phyloP scores from a whole-genome alignment of 768 basidiomycete species.

The Myochromella boudieri region DNA sequence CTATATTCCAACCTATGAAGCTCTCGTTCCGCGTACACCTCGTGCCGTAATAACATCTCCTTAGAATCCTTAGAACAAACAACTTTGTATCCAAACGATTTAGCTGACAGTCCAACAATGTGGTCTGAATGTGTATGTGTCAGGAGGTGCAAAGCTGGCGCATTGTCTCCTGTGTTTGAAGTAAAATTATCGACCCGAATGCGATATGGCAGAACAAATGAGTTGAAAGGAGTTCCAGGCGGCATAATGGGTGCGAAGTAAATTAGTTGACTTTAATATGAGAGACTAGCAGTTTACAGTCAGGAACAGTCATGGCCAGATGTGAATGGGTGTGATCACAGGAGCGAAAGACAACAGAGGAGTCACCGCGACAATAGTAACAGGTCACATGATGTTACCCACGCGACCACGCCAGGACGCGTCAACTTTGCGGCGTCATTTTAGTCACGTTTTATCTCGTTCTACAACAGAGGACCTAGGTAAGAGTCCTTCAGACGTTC shows the following conservation, averaged over 20 bases:
- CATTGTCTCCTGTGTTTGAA: slow-evolving; percentile 29
- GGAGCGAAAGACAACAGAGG: too few species aligned
- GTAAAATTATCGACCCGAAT: slow-evolving; percentile 90
- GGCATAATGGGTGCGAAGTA: slow-evolving; percentile 51
- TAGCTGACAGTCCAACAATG: slow-evolving; percentile 70
- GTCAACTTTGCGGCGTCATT: background rate
- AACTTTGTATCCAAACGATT: slow-evolving; percentile 70
- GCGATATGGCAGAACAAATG: slow-evolving; percentile 73
- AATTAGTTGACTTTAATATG: background rate
- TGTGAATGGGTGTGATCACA: background rate
- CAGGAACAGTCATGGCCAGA: slow-evolving; percentile 3
- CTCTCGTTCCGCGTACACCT: slow-evolving; percentile 65
- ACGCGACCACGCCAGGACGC: background rate
- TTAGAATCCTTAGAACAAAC: slow-evolving; percentile 85
- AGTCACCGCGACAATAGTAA: slow-evolving; percentile 1
- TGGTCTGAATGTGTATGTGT: slow-evolving; percentile 93
- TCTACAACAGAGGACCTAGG: too few species aligned
- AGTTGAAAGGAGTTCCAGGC: slow-evolving; percentile 71
- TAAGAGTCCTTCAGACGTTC: too few species aligned
- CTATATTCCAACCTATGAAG: slow-evolving; percentile 51
- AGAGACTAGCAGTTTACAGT: background rate
- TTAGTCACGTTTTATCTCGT: too few species aligned
- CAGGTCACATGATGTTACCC: background rate
- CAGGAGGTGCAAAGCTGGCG: slow-evolving; percentile 68
- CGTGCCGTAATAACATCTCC: slow-evolving; percentile 79